Percentiles rank a stretch among this genome's conserved stretches.
Conservation (phyloP, 106 monocot species). For the Dendrobium nobile region DNA sequence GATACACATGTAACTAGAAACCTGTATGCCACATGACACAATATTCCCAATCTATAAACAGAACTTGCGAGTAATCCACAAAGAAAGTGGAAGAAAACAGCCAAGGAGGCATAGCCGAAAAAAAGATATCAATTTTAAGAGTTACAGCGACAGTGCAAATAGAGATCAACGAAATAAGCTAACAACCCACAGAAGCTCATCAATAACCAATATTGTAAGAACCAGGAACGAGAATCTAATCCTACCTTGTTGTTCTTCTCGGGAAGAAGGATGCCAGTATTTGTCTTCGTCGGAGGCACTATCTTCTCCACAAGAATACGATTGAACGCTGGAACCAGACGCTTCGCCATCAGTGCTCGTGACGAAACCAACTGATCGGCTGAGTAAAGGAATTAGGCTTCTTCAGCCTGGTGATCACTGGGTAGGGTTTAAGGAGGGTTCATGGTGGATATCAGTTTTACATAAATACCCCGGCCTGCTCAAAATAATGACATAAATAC, state of each 20-base stretch:
- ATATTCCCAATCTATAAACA: neutral
- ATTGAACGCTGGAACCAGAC: conserved; percentile 30
- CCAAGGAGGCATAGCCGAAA: neutral
- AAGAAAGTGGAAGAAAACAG: neutral
- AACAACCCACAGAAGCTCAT: neutral
- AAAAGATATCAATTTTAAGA: neutral
- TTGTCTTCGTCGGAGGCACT: conserved; percentile 41
- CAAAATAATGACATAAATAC: neutral
- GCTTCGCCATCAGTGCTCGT: conserved; percentile 24
- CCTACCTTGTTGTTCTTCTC: conserved; percentile 42
- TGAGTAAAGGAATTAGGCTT: neutral
- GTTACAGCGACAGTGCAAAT: neutral
- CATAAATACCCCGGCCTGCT: neutral
- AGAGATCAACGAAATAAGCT: neutral
- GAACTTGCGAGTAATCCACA: neutral
- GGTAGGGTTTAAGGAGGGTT: neutral
- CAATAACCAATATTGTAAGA: neutral
- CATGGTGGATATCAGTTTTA: neutral
- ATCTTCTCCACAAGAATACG: conserved; percentile 42
- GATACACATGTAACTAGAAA: too few relatives aligned
- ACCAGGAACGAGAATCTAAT: neutral
- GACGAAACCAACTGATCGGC: neutral
- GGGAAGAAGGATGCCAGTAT: conserved; percentile 33
- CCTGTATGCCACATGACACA: neutral
- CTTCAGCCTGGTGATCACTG: neutral